Base-by-base conservation (phyloP, 306 rosid species). In the Corylus americana region DNA sequence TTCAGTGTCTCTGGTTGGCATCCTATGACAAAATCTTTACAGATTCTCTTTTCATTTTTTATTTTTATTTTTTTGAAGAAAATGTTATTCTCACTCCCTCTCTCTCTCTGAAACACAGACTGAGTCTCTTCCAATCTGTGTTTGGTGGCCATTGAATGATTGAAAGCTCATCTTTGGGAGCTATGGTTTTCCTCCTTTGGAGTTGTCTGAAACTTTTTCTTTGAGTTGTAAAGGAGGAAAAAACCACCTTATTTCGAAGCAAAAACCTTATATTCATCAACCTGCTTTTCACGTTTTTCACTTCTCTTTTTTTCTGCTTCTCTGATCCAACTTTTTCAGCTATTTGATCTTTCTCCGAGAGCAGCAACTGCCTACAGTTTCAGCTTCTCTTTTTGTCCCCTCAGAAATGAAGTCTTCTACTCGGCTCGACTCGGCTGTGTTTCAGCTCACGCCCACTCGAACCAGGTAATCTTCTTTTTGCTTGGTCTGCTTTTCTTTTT, bases 361-460 rank as follows among this genome's bases (percentile, higher is more conserved):
- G 50, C 72, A 17, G 72, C 16, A 66, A 10, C 47, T 42, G 13
- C 37, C 27, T n/a, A 2, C 22, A 77, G 83, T 78, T 67, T 71
- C n/a, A 77, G 75, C 50, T 82, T 16, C 62, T 44, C n/a, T 68
- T 14, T 74, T 63, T 58, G 72, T 37, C 37, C 17, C 78, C 16
- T 27, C 42, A 71, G 73, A 76, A 27, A 91, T 96, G 99, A 91
- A 82, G 83, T 75, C 97, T 71, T 93, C 96, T 49, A 82, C 85
- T 75, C 85, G 84, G 86, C 85, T 96, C 70, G 98, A 96, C 87
- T 93, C 90, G 45, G 98, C 87, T 71, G 80, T 92, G 75, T 96
- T 96, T 88, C 99, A 93, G 83, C 97, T 96, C 87, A 91, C 98
- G 17, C 98, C 99, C 69, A 96, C 99, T 80, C 87, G 98, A 85